These are phyloP conservation scores for Amylostereum areolatum DNA, from an alignment of 1,284 basidiomycete genomes.

Conservation along the genomic window DNA sequence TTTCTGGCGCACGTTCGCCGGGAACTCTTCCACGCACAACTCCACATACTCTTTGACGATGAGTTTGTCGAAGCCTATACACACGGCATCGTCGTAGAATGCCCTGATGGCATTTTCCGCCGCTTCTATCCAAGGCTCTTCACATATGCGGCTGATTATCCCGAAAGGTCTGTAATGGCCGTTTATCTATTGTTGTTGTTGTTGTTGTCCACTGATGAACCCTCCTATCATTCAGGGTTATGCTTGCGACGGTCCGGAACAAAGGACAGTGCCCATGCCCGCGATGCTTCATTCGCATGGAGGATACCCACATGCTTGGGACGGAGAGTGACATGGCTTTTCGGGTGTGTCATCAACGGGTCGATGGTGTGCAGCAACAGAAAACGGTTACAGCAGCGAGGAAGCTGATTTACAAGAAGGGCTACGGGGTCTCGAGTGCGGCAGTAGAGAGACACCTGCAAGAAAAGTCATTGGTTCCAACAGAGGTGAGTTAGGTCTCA, in stretches of 20 bases:
- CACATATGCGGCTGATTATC: conserved; percentile 17
- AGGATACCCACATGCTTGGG: not conserved
- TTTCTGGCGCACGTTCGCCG: conserved; percentile 11
- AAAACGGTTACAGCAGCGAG: not conserved
- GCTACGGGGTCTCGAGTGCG: not conserved
- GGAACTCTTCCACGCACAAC: conserved; percentile 14
- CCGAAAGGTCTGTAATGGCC: conserved; percentile 17
- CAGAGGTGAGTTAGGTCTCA: too few species aligned
- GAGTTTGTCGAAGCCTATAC: conserved; percentile 13
- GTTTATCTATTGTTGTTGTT: too few species aligned
- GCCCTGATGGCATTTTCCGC: conserved; percentile 12
- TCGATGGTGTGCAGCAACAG: not conserved
- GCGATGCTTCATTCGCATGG: not conserved
- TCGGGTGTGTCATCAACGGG: not conserved
- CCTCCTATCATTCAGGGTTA: not conserved
- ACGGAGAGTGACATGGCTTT: not conserved
- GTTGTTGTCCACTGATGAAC: not conserved
- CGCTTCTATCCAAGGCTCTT: conserved; percentile 13
- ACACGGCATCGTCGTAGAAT: conserved; percentile 12
- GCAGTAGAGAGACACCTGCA: not conserved
- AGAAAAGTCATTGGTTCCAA: not conserved
- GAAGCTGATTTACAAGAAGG: not conserved
- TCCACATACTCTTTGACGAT: conserved; percentile 11
- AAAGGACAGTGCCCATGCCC: not conserved
- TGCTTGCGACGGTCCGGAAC: not conserved